Percentiles rank a stretch among this genome's conserved stretches.
Conservation (phyloP, 495 filamentous ascomycete genomes). For the Chaetomium fimeti region DNA sequence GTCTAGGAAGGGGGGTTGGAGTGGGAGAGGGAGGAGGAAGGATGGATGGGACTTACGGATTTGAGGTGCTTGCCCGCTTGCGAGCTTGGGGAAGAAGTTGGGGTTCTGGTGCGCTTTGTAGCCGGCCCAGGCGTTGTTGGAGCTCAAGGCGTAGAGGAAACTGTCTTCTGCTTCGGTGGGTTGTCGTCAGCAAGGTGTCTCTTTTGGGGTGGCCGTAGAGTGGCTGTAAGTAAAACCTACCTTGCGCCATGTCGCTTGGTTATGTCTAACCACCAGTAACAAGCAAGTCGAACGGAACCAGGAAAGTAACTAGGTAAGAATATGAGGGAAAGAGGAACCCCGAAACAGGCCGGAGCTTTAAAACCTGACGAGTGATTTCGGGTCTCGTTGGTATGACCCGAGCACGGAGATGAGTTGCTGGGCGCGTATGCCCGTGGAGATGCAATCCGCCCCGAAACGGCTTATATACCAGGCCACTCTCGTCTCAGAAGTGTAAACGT, state of each 20-base stretch:
- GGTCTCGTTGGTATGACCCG: background rate
- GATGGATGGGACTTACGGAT: conserved; percentile 53
- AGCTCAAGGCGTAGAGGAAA: conserved; percentile 56
- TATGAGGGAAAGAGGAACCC: background rate
- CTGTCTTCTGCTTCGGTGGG: conserved; percentile 43
- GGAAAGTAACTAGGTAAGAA: background rate
- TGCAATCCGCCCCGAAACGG: conserved; percentile 6
- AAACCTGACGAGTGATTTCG: background rate
- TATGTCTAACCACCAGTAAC: background rate
- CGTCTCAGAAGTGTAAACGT: background rate
- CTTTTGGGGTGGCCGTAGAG: background rate
- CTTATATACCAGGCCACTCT: conserved; percentile 10
- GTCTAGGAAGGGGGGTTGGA: background rate
- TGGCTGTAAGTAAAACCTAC: background rate
- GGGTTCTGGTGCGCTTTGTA: conserved; percentile 65
- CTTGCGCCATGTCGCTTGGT: background rate
- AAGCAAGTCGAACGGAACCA: background rate
- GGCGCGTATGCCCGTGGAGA: background rate
- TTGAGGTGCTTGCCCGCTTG: conserved; percentile 66
- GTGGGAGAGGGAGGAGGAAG: background rate
- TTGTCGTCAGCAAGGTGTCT: background rate
- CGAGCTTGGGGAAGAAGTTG: conserved; percentile 68
- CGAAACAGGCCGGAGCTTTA: background rate
- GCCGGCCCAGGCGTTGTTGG: conserved; percentile 71
- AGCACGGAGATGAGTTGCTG: background rate